Conservation (phyloP, 139 green algal genomes). For the Microglena sp. region DNA sequence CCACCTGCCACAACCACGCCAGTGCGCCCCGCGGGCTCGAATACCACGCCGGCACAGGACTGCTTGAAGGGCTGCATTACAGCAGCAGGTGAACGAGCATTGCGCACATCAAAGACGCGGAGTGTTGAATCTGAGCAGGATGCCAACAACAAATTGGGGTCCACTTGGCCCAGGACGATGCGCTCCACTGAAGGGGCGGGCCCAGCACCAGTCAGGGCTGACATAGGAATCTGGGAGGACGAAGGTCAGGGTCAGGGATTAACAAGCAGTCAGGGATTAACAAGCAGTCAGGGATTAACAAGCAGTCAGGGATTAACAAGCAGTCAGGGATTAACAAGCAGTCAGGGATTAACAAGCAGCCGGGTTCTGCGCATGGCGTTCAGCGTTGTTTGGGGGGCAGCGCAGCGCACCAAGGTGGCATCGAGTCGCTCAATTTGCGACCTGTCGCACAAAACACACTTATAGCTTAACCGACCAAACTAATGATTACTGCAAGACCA, state of each 20-base stretch:
- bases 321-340: too few relatives aligned
- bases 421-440: too few relatives aligned
- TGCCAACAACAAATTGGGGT: conserved; percentile 41
- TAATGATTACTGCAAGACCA: too few relatives aligned
- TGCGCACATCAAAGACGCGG: conserved; percentile 64
- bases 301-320: too few relatives aligned
- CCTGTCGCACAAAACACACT: too few relatives aligned
- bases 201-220: neutral
- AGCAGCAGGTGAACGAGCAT: conserved; percentile 20
- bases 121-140: conserved; percentile 42
- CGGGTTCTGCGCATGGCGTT: too few relatives aligned
- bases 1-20: conserved; percentile 25
- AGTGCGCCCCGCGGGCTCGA: conserved; percentile 48
- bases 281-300: too few relatives aligned
- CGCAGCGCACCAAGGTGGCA: neutral
- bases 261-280: too few relatives aligned
- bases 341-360: too few relatives aligned
- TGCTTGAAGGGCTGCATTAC: conserved; percentile 26
- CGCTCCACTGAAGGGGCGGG: conserved; percentile 8
- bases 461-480: too few relatives aligned
- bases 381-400: neutral
- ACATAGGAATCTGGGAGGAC: conserved; percentile 14
- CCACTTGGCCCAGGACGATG: conserved; percentile 10
- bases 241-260: neutral
- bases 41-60: conserved; percentile 39